Evolutionary conservation across 2,329 filamentous ascomycete genomes (phyloP).

Genomic region (Phyllosticta paracitricarpa): DNA sequence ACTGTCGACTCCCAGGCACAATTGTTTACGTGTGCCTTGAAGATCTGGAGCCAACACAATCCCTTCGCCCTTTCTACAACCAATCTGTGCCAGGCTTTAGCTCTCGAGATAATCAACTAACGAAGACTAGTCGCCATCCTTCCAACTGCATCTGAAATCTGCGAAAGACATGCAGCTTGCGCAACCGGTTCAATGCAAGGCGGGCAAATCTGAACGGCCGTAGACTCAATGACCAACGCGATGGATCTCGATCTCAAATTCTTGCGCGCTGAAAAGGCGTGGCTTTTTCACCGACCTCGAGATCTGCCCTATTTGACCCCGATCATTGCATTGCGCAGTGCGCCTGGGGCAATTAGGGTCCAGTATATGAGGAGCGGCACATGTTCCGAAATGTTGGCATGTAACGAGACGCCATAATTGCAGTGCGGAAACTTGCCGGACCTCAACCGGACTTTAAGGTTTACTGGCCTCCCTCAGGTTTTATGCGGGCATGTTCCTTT

Average conservation of each 20-base stretch:
- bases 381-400: neutral
- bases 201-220: neutral
- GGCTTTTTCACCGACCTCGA: too few species aligned
- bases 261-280: too few species aligned
- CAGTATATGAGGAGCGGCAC: too few species aligned
- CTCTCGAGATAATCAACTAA: neutral
- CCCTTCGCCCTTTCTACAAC: neutral
- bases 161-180: neutral
- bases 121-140: neutral
- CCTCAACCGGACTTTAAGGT: neutral
- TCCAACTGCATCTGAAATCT: neutral
- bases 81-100: neutral
- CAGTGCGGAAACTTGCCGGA: neutral
- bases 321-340: too few species aligned
- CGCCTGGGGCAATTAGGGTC: too few species aligned
- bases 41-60: too few species aligned
- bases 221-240: neutral
- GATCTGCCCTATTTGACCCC: too few species aligned
- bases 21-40: too few species aligned
- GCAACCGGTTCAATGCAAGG: neutral
- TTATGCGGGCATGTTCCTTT: neutral
- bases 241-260: too few species aligned
- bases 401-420: neutral
- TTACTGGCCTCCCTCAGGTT: neutral
- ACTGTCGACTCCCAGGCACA: too few species aligned